Evolutionary conservation across 306 rosid species (phyloP).

Genomic region (Hylodesmum podocarpum): DNA sequence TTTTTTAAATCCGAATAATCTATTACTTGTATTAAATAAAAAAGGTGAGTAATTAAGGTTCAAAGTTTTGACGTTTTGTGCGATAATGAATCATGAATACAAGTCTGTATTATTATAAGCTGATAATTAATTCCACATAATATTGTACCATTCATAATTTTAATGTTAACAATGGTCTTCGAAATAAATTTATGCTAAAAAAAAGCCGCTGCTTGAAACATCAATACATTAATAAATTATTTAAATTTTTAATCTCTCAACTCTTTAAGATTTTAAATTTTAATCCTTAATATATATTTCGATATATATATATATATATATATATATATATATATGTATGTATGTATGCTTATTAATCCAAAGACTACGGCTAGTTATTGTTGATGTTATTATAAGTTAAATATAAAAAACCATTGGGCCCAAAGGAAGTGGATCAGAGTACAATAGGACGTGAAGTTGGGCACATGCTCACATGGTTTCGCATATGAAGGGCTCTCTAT

Average conservation of each 20-base stretch:
- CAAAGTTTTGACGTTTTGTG: not conserved
- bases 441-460: constrained; percentile 38
- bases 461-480: constrained; percentile 83
- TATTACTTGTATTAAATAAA: not conserved
- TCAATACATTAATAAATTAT: not conserved
- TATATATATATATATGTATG: no score
- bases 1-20: not conserved
- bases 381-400: constrained; percentile 1
- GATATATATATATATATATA: no score
- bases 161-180: no score
- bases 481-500: constrained; percentile 57
- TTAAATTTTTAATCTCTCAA: no score
- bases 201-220: not conserved
- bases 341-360: constrained; percentile 4
- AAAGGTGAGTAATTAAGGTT: not conserved
- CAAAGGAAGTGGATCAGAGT: constrained; percentile 33
- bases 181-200: not conserved
- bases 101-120: not conserved
- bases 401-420: constrained; percentile 39
- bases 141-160: not conserved
- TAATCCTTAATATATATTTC: no score
- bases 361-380: constrained; percentile 9
- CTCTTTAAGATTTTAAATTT: no score
- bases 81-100: not conserved
- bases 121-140: not conserved